Base-by-base conservation (phyloP, 495 filamentous ascomycete species). In the Penicillium silybi region DNA sequence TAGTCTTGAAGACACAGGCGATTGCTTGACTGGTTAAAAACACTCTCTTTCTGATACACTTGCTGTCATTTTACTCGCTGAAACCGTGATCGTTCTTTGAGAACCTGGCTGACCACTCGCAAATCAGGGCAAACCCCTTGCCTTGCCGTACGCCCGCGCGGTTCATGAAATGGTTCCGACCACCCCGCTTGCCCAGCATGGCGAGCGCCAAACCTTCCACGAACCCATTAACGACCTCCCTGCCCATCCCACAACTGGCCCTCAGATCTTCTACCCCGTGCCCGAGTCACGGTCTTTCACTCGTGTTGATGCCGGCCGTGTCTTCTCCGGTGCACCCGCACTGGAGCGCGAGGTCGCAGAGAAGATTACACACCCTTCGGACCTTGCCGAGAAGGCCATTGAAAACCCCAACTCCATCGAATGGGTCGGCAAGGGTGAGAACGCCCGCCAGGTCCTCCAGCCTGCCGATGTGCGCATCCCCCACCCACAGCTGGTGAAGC, bases 1-100 rank as follows among this genome's bases (percentile, higher is more conserved):
- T 96, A 96, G 92, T 97, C 92, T 97, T 92, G 78, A 97, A 96
- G 92, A 97, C 90, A 82, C 69, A 65, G 53, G 65, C 58, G 52
- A 37, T 62, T 60, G 68, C 62, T 55, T 59, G 68, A 61, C 82
- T 90, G 87, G 83, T 89, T 89, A 90, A 71, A 84, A 78, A 77
- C 65, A 69, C 54, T 57, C 57, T 58, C 60, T 62, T 44, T 54
- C 68, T 70, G 68, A 69, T 57, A 43, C 44, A 56, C 42, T 41
- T 56, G 51, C 42, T 53, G 45, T 59, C 18, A 53, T 46, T n/a
- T 44, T 29, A 23, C 48, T 44, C 18, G 43, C 34, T 60, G 25
- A 17, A 47, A 18, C 27, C 27, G 18, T 44, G 1, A 44, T 47
- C n/a, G 13, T 53, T 26, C n/a, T 17, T 50, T 37, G 44, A 25